Base-by-base conservation (phyloP, 805 yeast species). In the Monosporozyma aquatica region DNA sequence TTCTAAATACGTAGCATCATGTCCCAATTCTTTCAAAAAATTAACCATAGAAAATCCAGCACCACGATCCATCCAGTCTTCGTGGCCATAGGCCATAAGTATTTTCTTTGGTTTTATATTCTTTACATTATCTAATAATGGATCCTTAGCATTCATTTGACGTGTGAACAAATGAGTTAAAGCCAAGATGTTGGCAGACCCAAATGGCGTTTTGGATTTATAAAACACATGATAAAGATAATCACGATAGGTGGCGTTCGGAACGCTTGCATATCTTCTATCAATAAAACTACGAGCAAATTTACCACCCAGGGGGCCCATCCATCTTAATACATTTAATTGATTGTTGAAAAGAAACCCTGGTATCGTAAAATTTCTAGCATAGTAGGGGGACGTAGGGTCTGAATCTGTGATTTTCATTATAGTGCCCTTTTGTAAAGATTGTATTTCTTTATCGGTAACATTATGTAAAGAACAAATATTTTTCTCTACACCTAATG, bases 401-500 rank as follows among this genome's bases (percentile, higher is more conserved):
- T 56, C 49, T 52, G 56, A 69, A 70, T 70, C 62, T 69, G 66
- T 37, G 43, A 50, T 43, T 17, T 26, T 43, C 42, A 44, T 61
- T n/a, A 26, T 46, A 21, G 40, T 55, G 40, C 47, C 51, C 3
- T 40, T 23, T 20, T 27, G 36, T 22, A 48, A 43, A 10, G 35
- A 23, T 18, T 32, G 17, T 23, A 32, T 32, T 18, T 23, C 35
- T 18, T 32, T 32, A 11, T 32, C 35, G n/a, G n/a, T n/a, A 3
- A 41, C 38, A 41, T 67, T 65, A 41, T 60, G 71, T 3, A 82
- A 61, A 0, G 89, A 78, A 54, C 70, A 76, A 0, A 82, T 72
- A 38, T 75, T 76, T 35, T 85, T 67, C 51, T 85, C 94, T 15
- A 84, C 77, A 0, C 95, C 95, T 0, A 82, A 83, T 0, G 95